Evolutionary conservation across 2,329 filamentous ascomycete genomes (phyloP).

Genomic region (Colletotrichum limetticola): DNA sequence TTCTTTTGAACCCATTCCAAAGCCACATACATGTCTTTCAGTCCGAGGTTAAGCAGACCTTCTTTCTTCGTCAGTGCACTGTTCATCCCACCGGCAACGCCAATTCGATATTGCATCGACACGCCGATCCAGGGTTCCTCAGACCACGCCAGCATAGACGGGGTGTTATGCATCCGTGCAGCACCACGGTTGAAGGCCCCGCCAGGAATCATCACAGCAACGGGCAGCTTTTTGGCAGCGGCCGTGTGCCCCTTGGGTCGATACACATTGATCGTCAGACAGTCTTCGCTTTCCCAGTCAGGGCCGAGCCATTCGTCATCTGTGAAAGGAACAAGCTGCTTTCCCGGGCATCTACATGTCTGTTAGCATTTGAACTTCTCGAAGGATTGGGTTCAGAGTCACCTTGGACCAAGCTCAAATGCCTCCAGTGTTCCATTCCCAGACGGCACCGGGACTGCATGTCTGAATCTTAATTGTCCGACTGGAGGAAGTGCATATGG

Average conservation of each 20-base stretch:
- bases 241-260: slow-evolving; percentile 47
- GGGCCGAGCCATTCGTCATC: slow-evolving; percentile 44
- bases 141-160: slow-evolving; percentile 58
- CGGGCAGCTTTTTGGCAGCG: slow-evolving; percentile 48
- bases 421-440: slow-evolving; percentile 41
- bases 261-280: slow-evolving; percentile 64
- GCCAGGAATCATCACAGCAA: slow-evolving; percentile 60
- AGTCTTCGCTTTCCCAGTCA: slow-evolving; percentile 57
- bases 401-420: slow-evolving; percentile 39
- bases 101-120: slow-evolving; percentile 59
- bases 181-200: slow-evolving; percentile 46
- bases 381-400: not conserved
- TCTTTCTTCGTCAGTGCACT: slow-evolving; percentile 60
- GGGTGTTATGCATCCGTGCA: slow-evolving; percentile 52
- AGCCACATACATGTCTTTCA: slow-evolving; percentile 59
- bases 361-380: not conserved
- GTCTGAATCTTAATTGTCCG: slow-evolving; percentile 53
- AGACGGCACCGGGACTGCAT: slow-evolving; percentile 43
- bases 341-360: slow-evolving; percentile 42
- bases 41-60: slow-evolving; percentile 63
- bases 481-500: slow-evolving; percentile 58
- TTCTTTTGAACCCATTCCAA: slow-evolving; percentile 64
- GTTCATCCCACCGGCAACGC: slow-evolving; percentile 68
- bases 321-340: slow-evolving; percentile 44
- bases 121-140: slow-evolving; percentile 59